Conservation (phyloP, 148 eudicot species). For the Nepenthes gracilis region DNA sequence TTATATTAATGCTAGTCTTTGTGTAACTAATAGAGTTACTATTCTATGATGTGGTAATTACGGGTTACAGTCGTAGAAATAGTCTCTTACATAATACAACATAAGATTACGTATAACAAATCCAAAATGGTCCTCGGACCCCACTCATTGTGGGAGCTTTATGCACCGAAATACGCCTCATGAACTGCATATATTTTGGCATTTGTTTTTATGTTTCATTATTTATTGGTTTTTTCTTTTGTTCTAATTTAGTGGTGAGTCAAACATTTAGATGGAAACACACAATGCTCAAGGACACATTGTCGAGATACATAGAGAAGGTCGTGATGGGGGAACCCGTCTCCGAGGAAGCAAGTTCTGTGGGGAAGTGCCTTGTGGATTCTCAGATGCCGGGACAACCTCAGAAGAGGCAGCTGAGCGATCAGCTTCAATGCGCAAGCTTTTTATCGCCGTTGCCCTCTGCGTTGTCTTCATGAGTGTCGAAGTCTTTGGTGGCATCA, state of each 20-base stretch:
- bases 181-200: too few relatives aligned
- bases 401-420: constrained; percentile 58
- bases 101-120: too few relatives aligned
- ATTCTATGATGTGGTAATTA: too few relatives aligned
- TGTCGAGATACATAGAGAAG: constrained; percentile 41
- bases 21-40: too few relatives aligned
- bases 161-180: too few relatives aligned
- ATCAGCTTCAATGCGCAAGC: constrained; percentile 70
- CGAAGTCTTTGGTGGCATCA: constrained; percentile 82
- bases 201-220: too few relatives aligned
- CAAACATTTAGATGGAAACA: constrained; percentile 39
- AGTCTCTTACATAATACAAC: too few relatives aligned
- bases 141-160: too few relatives aligned
- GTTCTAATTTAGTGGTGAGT: not conserved
- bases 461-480: constrained; percentile 71
- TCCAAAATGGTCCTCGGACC: too few relatives aligned
- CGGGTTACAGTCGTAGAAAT: too few relatives aligned
- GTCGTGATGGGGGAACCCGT: constrained; percentile 13
- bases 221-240: too few relatives aligned
- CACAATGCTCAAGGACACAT: constrained; percentile 24
- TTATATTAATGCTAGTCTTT: too few relatives aligned
- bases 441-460: constrained; percentile 55
- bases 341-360: constrained; percentile 39
- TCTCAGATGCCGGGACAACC: constrained; percentile 43
- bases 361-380: constrained; percentile 65